Percentiles rank a stretch among this genome's conserved stretches.
Conservation (phyloP, 805 yeast genomes). For the Nakazawaea ambrosiae region DNA sequence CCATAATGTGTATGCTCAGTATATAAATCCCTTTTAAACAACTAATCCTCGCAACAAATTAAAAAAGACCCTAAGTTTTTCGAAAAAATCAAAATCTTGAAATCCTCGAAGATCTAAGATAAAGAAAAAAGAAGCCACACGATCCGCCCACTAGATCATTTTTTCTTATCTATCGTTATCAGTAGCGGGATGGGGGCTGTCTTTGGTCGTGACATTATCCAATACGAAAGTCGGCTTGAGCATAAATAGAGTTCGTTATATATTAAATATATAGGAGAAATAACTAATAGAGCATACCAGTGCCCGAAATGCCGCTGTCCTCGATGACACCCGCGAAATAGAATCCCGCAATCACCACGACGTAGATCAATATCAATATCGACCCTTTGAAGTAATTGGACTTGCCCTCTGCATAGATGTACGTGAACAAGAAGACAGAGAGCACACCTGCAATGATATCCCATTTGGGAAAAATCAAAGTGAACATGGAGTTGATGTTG, state of each 20-base stretch:
- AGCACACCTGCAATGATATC: conserved; percentile 81
- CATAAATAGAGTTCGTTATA: no score
- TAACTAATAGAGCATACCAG: background rate
- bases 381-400: conserved; percentile 95
- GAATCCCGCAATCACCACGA: conserved; percentile 74
- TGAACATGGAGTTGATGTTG: conserved; percentile 44
- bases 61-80: no score
- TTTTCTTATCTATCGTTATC: background rate
- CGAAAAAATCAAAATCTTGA: no score
- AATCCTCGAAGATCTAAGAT: no score
- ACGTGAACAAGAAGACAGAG: conserved; percentile 84
- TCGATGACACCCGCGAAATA: conserved; percentile 49
- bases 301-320: conserved; percentile 8
- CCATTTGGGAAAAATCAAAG: conserved; percentile 92
- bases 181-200: no score
- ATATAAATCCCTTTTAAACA: no score
- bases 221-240: no score
- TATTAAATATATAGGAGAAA: no score
- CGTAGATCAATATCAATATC: conserved; percentile 71
- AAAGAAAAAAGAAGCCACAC: no score
- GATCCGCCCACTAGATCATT: background rate
- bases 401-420: conserved; percentile 94
- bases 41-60: no score
- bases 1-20: no score
- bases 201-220: no score